Conservation (phyloP, 1,284 basidiomycete genomes). For the Wallemia hederae region DNA sequence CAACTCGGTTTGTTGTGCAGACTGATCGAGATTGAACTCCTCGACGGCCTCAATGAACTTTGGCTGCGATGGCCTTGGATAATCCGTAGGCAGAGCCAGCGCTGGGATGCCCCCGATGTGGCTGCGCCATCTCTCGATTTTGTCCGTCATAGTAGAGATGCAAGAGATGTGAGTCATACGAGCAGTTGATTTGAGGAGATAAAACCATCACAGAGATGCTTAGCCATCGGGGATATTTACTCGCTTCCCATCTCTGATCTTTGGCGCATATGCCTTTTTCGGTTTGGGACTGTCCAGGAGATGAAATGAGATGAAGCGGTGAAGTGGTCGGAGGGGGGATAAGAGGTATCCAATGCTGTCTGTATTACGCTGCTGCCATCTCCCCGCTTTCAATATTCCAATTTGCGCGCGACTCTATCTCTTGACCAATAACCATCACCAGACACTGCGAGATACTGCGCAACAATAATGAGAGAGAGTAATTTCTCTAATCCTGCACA, state of each 20-base stretch:
- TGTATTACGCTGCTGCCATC: too few relatives aligned
- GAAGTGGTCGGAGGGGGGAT: too few relatives aligned
- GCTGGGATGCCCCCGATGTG: conserved; percentile 29
- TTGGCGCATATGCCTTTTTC: too few relatives aligned
- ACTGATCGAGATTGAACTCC: conserved; percentile 28
- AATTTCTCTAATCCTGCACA: conserved; percentile 87
- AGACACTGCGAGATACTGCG: background rate
- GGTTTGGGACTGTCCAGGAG: background rate
- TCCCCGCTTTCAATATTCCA: background rate
- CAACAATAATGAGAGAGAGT: conserved; percentile 52
- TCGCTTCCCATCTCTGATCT: too few relatives aligned
- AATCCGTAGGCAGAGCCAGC: conserved; percentile 84
- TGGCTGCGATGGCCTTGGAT: conserved; percentile 48
- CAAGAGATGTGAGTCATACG: background rate
- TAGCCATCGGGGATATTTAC: too few relatives aligned
- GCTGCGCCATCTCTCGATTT: background rate
- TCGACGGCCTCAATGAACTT: conserved; percentile 53
- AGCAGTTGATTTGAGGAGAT: too few relatives aligned
- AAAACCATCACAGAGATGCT: too few relatives aligned
- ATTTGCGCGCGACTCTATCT: background rate
- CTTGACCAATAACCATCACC: background rate
- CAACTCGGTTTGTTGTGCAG: conserved; percentile 22
- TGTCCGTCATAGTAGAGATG: background rate
- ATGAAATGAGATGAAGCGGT: too few relatives aligned
- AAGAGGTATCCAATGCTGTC: too few relatives aligned